These are phyloP conservation scores for Lentinula sp. DNA, from an alignment of 768 basidiomycete genomes.

Conservation along the genomic window DNA sequence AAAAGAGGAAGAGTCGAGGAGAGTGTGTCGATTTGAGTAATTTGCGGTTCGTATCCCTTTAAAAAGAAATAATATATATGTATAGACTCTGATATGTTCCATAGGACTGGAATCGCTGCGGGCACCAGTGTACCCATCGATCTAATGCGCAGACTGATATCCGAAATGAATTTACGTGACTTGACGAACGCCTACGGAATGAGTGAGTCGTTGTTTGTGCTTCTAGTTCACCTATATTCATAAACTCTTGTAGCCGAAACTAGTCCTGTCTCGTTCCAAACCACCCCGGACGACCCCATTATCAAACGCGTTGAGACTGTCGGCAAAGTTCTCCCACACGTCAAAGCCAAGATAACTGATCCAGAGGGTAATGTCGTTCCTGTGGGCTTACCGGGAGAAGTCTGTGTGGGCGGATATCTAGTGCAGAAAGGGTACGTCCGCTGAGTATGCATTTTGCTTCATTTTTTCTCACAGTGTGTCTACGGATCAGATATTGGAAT, in stretches of 20 bases:
- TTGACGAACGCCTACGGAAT: conserved; percentile 82
- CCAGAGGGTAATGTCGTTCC: conserved; percentile 55
- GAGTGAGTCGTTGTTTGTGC: conserved; percentile 49
- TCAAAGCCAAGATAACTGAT: conserved; percentile 68
- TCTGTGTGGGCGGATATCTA: conserved; percentile 69
- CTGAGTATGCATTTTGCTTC: neutral
- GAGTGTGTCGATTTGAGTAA: conserved; percentile 39
- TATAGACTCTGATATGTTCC: conserved; percentile 16
- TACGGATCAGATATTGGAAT: conserved; percentile 59
- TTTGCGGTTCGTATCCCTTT: conserved; percentile 41
- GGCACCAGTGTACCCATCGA: conserved; percentile 77
- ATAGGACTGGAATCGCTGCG: conserved; percentile 73
- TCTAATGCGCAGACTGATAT: conserved; percentile 68
- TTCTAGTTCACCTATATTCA: neutral
- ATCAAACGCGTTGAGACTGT: conserved; percentile 79
- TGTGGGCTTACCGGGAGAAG: conserved; percentile 68
- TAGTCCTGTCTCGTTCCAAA: conserved; percentile 83
- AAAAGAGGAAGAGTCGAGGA: conserved; percentile 41
- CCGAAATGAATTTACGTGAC: conserved; percentile 59
- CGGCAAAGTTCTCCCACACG: conserved; percentile 70
- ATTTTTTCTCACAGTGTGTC: neutral
- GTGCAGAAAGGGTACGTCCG: conserved; percentile 65
- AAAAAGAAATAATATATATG: too few species aligned
- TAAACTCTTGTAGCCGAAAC: conserved; percentile 55
- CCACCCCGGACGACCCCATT: conserved; percentile 61